Conservation (phyloP, 176 grass and related monocot species). For the Oryza officinalis region DNA sequence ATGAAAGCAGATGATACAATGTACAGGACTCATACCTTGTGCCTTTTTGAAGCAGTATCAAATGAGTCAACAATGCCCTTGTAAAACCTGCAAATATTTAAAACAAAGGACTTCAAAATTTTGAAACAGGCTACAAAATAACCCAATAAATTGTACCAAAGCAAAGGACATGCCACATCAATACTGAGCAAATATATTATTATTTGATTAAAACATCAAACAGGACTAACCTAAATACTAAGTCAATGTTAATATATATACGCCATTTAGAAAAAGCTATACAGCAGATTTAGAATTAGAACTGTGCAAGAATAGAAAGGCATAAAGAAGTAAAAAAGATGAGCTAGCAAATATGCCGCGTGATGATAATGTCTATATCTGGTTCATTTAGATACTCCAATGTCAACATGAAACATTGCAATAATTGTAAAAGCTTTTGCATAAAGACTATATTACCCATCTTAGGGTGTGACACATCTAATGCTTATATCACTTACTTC, state of each 20-base stretch:
- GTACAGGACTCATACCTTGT: conserved; percentile 55
- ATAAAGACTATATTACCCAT: conserved; percentile 18
- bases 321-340: conserved; percentile 8
- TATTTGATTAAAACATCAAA: not conserved
- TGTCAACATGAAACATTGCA: not conserved
- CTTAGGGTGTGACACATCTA: not conserved
- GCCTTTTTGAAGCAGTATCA: conserved; percentile 66
- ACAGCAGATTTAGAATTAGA: not conserved
- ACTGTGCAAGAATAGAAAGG: not conserved
- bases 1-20: not conserved
- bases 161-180: not conserved
- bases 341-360: not conserved
- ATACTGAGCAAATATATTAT: not conserved
- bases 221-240: not conserved
- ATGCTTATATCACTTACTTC: conserved; percentile 58
- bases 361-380: not conserved
- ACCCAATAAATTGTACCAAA: not conserved
- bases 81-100: conserved; percentile 66
- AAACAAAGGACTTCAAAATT: conserved; percentile 16
- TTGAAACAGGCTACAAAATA: conserved; percentile 8
- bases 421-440: not conserved
- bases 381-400: not conserved
- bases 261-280: not conserved
- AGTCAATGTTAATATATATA: not conserved
- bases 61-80: conserved; percentile 64